A percentile compares a stretch with the other conserved stretches of the same genome.
These are phyloP conservation scores for Zoysia japonica DNA, from an alignment of 176 grass and related monocot species.

Conservation along the genomic window DNA sequence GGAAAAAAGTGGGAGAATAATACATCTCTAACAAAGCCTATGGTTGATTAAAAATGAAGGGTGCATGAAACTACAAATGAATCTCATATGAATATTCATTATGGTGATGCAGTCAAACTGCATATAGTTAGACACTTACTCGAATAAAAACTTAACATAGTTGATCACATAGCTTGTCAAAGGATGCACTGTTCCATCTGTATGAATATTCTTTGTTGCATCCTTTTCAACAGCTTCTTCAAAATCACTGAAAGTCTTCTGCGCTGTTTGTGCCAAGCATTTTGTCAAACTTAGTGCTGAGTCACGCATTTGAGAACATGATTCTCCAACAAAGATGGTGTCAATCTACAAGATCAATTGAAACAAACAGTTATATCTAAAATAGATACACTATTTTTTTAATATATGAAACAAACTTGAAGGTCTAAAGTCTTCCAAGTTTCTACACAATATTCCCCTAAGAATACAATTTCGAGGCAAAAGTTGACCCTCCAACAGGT, in stretches of 20 bases:
- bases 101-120: not conserved
- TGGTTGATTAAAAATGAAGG: slow-evolving; percentile 25
- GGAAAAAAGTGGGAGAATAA: not conserved
- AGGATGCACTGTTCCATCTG: slow-evolving; percentile 95
- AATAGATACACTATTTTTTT: slow-evolving; percentile 9
- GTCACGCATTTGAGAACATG: slow-evolving; percentile 68
- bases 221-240: slow-evolving; percentile 94
- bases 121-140: slow-evolving; percentile 57
- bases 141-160: slow-evolving; percentile 89
- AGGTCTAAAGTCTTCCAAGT: not conserved
- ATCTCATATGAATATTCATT: not conserved
- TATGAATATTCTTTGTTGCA: slow-evolving; percentile 78
- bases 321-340: slow-evolving; percentile 78
- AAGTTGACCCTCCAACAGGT: not conserved
- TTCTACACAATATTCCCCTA: not conserved
- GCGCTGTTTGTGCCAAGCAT: slow-evolving; percentile 79
- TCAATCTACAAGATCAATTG: slow-evolving; percentile 60
- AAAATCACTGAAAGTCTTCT: slow-evolving; percentile 91
- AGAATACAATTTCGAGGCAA: not conserved
- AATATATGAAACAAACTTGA: slow-evolving; percentile 23
- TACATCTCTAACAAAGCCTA: not conserved
- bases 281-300: slow-evolving; percentile 65
- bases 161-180: slow-evolving; percentile 95
- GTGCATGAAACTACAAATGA: not conserved
- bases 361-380: not conserved